These are phyloP conservation scores for Eucalyptus pumila DNA, from an alignment of 345 rosid species.

Conservation along the genomic window DNA sequence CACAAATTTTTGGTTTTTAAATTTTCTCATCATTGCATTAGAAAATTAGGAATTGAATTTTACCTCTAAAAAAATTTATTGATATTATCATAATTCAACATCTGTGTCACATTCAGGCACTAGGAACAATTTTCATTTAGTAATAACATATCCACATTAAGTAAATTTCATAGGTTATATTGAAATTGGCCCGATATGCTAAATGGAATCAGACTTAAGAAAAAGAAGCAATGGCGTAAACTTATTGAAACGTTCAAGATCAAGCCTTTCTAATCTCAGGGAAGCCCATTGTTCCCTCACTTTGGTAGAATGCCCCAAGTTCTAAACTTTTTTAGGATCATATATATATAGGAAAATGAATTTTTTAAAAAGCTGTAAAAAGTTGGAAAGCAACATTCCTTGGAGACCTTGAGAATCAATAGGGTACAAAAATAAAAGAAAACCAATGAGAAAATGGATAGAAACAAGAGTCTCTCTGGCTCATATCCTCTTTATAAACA, in stretches of 20 bases:
- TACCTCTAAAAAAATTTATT: background rate
- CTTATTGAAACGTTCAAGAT: background rate
- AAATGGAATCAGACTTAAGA: accelerated
- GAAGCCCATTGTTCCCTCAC: background rate
- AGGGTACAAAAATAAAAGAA: background rate
- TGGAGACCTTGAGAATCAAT: background rate
- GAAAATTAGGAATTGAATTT: background rate
- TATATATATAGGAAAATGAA: background rate
- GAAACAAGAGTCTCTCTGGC: background rate
- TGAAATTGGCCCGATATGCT: accelerated
- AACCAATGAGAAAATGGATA: background rate
- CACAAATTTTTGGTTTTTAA: accelerated
- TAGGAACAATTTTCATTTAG: background rate
- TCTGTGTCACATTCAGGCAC: accelerated
- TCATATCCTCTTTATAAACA: background rate
- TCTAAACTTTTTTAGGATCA: background rate
- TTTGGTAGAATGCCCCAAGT: background rate
- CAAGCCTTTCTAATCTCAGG: background rate
- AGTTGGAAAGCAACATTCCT: no score
- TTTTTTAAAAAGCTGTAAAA: background rate
- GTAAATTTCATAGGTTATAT: background rate
- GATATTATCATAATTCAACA: background rate
- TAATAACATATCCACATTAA: background rate
- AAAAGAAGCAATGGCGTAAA: background rate
- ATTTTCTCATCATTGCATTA: background rate